Evolutionary conservation across 83 land plant species (phyloP), one percentile per base, ranked within the genome.

Genomic region (Picea abies): DNA sequence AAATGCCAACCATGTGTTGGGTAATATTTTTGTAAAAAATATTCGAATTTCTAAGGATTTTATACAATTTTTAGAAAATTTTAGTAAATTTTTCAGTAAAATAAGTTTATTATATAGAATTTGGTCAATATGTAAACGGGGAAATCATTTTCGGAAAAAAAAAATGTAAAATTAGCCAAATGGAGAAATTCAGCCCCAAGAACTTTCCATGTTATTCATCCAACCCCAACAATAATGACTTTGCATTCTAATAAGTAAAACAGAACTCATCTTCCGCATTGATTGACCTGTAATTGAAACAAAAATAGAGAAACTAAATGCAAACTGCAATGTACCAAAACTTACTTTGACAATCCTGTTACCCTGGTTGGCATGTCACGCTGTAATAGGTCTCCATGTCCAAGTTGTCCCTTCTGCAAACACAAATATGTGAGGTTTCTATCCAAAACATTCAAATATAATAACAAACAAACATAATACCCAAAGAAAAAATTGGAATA

Each of bases 351-450:
- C 26, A 96, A 82, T 47, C 86, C 91, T 60, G 94, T 84, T 63
- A 96, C 95, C 32, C 92, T 67, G 20, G 96, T 96, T 58, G 98
- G 98, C 67, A 88, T 84, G 72, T 88, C 89, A 25, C 97, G 84
- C 41, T 83, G 86, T 71, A 84, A 32, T 17, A n/a, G 80, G 78
- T 96, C 98, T 12, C 98, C 98, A 78, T 90, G 95, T 61, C 98
- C 98, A 73, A 96, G 82, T 80, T 96, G 98, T 16, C 98, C 98
- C 85, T 84, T 96, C 96, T 96, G 93, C 63, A 67, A 41, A 44
- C 37, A 47, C 17, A n/a, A 81, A 79, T 8, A 60, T 17, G 44
- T 29, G 25, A 19, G 19, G 32, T 10, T 29, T 29, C 4, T 60
- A 16, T 60, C 65, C 44, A 58, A 29, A 60, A 2, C 2, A 3